Conservation (phyloP, 73 alveolate species). For the Uronychia binucleata region DNA sequence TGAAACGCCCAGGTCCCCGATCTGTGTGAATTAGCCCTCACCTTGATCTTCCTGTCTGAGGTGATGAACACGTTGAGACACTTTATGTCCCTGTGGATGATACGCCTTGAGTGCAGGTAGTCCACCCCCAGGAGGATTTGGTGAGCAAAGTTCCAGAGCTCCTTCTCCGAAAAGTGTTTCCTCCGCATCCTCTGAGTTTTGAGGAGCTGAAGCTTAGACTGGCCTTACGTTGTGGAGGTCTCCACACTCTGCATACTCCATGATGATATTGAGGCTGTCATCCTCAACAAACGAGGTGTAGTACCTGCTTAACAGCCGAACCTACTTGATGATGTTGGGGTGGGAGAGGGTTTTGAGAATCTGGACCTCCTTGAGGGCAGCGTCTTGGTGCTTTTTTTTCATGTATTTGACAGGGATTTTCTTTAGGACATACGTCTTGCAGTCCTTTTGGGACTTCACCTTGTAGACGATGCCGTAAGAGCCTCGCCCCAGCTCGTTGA, state of each 20-base stretch:
- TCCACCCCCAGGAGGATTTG: slow-evolving; percentile 89
- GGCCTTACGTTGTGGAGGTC: slow-evolving; percentile 85
- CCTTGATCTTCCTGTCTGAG: slow-evolving; percentile 53
- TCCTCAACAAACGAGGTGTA: slow-evolving; percentile 92
- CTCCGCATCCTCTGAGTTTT: slow-evolving; percentile 63
- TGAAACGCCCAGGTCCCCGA: slow-evolving; percentile 98
- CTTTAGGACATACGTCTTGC: slow-evolving; percentile 84
- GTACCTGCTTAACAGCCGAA: slow-evolving; percentile 26
- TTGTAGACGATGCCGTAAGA: slow-evolving; percentile 92
- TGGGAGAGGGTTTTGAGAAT: slow-evolving; percentile 86
- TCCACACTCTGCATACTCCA: slow-evolving; percentile 98
- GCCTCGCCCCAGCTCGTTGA: slow-evolving; percentile 83
- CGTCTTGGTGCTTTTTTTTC: slow-evolving; percentile 86
- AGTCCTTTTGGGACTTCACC: slow-evolving; percentile 59
- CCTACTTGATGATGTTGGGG: slow-evolving; percentile 82
- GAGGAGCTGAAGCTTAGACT: slow-evolving; percentile 7
- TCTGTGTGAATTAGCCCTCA: slow-evolving; percentile 55
- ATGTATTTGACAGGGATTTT: slow-evolving; percentile 90
- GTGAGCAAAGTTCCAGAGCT: slow-evolving; percentile 89
- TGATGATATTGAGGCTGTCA: slow-evolving; percentile 87
- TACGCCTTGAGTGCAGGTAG: slow-evolving; percentile 87
- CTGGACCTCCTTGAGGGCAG: slow-evolving; percentile 93
- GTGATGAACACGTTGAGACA: slow-evolving; percentile 66
- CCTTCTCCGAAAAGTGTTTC: slow-evolving; percentile 81
- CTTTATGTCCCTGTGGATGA: slow-evolving; percentile 97